Evolutionary conservation across 1,284 basidiomycete genomes (phyloP), one percentile per base, ranked within the genome.

Genomic region (Cryptococcus sp.): DNA sequence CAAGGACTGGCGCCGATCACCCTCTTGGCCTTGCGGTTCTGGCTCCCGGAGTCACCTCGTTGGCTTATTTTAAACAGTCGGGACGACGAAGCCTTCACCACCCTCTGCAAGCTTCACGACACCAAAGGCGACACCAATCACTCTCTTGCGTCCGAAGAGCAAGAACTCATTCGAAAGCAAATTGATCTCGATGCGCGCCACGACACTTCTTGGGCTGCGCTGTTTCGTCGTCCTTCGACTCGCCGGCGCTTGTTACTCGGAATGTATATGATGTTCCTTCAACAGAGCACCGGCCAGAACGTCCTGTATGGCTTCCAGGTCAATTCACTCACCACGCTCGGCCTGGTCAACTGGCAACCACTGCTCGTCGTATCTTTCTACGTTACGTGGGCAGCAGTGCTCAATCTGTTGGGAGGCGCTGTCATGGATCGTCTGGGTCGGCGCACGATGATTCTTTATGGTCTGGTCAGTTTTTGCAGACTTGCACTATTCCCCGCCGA

Each of bases 21-120:
- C 23, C 51, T 58, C 35, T 38, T 49, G 23, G 16, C 23, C 16
- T 22, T 41, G 5, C 27, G 45, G 8, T 39, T 45, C 51, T 53
- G 51, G 56, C 56, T 60, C 22, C 58, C 54, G 11, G 58, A 60
- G 25, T 41, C 45, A n/a, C 58, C 75, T 2, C 62, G 75, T 4
- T 78, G 73, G 72, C 61, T 77, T 38, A 53, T 76, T 47, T 35
- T 60, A 11, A 56, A 63, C 10, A 67, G 68, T n/a, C 51, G 65
- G 0, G 54, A 63, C 22, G 72, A 73, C 11, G 58, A 73, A 17
- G 76, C 77, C 3, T 47, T 61, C 15, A 11, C 15, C 50, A 66
- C 67, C 53, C 70, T 67, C 54, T 71, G 51, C 47, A 66, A 50
- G 41, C 69, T 65, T 20, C 69, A 71, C 57, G 66, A 60, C n/a